A percentile compares a stretch with the other conserved stretches of the same genome.
phyloP scores from a whole-genome alignment of 2,329 filamentous ascomycete species.

The Huntiella abstrusa region DNA sequence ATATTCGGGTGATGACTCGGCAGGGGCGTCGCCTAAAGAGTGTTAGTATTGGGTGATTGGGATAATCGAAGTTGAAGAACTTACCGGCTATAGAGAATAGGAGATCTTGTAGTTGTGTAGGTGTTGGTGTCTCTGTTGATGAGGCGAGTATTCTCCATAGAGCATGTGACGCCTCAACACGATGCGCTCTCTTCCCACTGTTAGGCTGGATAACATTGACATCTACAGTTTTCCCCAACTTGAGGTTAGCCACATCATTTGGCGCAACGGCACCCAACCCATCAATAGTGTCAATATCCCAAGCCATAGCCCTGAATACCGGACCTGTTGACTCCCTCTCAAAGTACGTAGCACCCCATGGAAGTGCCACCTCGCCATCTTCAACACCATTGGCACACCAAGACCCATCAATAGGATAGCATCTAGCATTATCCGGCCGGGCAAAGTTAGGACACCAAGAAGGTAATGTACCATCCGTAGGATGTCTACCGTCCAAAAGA shows the following conservation, averaged over 20 bases:
- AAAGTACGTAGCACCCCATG: slow-evolving; percentile 11
- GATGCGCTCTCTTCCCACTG: background rate
- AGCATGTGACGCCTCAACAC: slow-evolving; percentile 4
- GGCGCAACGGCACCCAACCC: slow-evolving; percentile 10
- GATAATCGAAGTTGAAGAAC: background rate
- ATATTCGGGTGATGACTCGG: slow-evolving; percentile 6
- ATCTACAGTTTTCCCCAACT: slow-evolving; percentile 3
- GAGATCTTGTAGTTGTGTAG: slow-evolving; percentile 7
- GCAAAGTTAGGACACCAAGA: slow-evolving; percentile 11
- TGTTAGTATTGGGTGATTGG: background rate
- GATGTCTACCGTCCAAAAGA: slow-evolving; percentile 8
- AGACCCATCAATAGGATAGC: background rate
- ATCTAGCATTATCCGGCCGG: slow-evolving; percentile 2
- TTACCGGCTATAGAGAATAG: slow-evolving; percentile 7
- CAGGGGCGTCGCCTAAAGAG: background rate
- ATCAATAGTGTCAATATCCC: slow-evolving; percentile 8
- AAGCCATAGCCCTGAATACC: slow-evolving; percentile 10
- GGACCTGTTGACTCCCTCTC: slow-evolving; percentile 1
- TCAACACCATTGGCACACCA: slow-evolving; percentile 9
- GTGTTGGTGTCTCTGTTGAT: slow-evolving; percentile 3
- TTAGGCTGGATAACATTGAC: slow-evolving; percentile 3
- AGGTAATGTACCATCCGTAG: slow-evolving; percentile 2
- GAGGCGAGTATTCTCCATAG: slow-evolving; percentile 7
- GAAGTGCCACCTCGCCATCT: slow-evolving; percentile 6
- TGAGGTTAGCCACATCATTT: background rate